A percentile compares a stretch with the other conserved stretches of the same genome.
Conservation (phyloP, 2,329 filamentous ascomycete species). For the Podosphaera xanthii region DNA sequence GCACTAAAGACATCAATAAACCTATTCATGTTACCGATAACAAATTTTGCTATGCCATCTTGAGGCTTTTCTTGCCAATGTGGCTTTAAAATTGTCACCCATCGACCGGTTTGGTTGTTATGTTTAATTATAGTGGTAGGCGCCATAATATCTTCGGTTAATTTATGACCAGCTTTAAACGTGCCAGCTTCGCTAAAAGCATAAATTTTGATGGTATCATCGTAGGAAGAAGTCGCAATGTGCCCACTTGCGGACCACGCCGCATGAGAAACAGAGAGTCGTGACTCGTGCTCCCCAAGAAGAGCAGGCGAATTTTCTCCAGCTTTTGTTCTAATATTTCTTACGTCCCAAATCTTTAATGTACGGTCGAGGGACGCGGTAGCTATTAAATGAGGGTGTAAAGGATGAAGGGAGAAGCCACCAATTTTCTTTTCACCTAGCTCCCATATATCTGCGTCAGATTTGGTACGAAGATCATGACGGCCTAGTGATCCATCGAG, state of each 20-base stretch:
- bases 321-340: slow-evolving; percentile 47
- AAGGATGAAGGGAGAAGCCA: slow-evolving; percentile 67
- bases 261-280: slow-evolving; percentile 75
- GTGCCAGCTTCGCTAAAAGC: slow-evolving; percentile 39
- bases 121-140: slow-evolving; percentile 51
- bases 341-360: slow-evolving; percentile 77
- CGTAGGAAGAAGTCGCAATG: slow-evolving; percentile 79
- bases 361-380: slow-evolving; percentile 80
- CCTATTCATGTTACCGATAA: slow-evolving; percentile 91
- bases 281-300: slow-evolving; percentile 60
- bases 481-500: slow-evolving; percentile 60
- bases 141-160: slow-evolving; percentile 40
- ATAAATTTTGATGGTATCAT: slow-evolving; percentile 87
- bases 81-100: slow-evolving; percentile 63
- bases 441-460: slow-evolving; percentile 43
- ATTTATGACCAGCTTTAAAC: slow-evolving; percentile 34
- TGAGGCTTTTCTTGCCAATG: slow-evolving; percentile 71
- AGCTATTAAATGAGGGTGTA: slow-evolving; percentile 59
- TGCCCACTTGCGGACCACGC: slow-evolving; percentile 72
- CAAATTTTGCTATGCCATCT: slow-evolving; percentile 68
- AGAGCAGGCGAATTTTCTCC: slow-evolving; percentile 39
- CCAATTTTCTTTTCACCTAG: slow-evolving; percentile 88
- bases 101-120: slow-evolving; percentile 89
- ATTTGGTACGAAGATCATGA: slow-evolving; percentile 47
- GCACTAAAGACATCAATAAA: slow-evolving; percentile 80